Conservation (phyloP, 2,329 filamentous ascomycete species). For the Lachnellula cervina region DNA sequence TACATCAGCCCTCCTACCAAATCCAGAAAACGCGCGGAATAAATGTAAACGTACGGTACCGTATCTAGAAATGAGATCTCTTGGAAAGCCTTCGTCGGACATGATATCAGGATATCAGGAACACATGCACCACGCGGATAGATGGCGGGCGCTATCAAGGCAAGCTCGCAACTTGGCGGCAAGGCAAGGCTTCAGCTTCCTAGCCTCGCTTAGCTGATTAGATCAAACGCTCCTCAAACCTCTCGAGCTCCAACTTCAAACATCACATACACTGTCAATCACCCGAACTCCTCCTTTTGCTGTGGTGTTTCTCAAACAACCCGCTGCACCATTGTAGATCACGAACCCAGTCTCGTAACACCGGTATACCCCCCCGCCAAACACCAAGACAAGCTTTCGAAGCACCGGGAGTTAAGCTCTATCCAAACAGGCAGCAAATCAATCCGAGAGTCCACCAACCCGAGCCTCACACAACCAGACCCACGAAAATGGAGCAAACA, state of each 20-base stretch:
- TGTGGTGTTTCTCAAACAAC: neutral
- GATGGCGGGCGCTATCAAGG: neutral
- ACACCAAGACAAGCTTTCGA: neutral
- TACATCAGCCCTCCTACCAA: too few species aligned
- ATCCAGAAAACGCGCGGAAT: too few species aligned
- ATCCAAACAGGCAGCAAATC: neutral
- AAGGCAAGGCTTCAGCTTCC: neutral
- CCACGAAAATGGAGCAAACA: constrained; percentile 62
- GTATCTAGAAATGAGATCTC: too few species aligned
- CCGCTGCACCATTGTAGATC: neutral
- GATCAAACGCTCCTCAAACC: neutral
- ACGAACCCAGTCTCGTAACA: neutral
- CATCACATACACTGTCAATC: neutral
- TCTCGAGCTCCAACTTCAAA: neutral
- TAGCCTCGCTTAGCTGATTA: neutral
- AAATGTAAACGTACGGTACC: too few species aligned
- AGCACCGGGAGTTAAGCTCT: neutral
- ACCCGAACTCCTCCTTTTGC: too few species aligned
- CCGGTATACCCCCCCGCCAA: neutral
- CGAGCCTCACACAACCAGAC: neutral
- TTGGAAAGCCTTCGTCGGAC: too few species aligned
- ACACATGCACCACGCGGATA: neutral
- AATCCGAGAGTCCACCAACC: neutral
- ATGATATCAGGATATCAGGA: too few species aligned
- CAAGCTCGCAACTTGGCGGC: too few species aligned